Evolutionary conservation across 768 basidiomycete genomes (phyloP).

Genomic region (Terana coerulea): DNA sequence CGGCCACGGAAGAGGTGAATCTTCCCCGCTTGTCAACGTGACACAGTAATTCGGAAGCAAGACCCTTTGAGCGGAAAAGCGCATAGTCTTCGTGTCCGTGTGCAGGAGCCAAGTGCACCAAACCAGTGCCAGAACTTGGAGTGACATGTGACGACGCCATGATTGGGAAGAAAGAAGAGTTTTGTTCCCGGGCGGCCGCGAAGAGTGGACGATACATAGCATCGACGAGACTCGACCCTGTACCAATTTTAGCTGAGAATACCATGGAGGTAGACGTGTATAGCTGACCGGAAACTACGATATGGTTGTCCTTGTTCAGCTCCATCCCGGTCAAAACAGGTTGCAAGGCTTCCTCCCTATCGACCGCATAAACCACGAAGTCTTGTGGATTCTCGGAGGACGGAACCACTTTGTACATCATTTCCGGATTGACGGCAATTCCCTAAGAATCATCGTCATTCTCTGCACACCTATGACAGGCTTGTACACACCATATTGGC

Average conservation of each 20-base stretch:
- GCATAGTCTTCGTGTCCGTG: conserved; percentile 93
- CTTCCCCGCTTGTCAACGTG: conserved; percentile 79
- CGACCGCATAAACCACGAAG: conserved; percentile 47
- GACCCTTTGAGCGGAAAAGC: conserved; percentile 56
- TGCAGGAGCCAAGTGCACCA: conserved; percentile 94
- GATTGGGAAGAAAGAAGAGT: conserved; percentile 32
- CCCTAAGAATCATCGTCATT: conserved; percentile 46
- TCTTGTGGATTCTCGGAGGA: conserved; percentile 30
- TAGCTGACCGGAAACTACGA: conserved; percentile 36
- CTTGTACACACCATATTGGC: conserved; percentile 80
- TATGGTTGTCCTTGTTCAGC: conserved; percentile 22
- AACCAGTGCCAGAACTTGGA: conserved; percentile 84
- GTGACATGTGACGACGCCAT: conserved; percentile 78
- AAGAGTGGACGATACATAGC: conserved; percentile 64
- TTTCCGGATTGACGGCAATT: conserved; percentile 78
- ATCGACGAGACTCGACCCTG: conserved; percentile 54
- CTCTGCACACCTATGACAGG: not conserved
- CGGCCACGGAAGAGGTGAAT: conserved; percentile 57
- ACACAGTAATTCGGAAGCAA: conserved; percentile 50
- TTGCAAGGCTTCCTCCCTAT: conserved; percentile 36
- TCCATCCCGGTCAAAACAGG: conserved; percentile 11
- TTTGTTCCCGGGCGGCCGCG: conserved; percentile 8
- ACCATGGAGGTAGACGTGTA: not conserved
- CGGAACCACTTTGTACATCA: conserved; percentile 43
- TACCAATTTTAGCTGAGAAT: not conserved